Base-by-base conservation (phyloP, 495 filamentous ascomycete species). In the Xylaria palmicola region DNA sequence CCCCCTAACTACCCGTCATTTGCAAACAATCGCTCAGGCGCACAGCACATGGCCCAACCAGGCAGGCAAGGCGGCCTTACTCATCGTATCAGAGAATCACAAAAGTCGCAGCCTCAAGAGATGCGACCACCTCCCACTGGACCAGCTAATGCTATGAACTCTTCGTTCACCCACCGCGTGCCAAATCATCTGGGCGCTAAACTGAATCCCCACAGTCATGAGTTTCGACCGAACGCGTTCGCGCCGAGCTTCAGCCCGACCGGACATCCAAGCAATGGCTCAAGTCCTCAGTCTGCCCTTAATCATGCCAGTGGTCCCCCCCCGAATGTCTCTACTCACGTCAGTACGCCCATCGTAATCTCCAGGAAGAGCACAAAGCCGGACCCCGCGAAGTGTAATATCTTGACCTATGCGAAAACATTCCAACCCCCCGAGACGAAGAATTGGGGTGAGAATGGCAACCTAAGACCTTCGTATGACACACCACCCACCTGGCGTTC, bases 161-260 rank as follows among this genome's bases (percentile, higher is more conserved):
- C 75, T n/a, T 62, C 71, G 36, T 81, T 75, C 64, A 68, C 69
- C 4, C 77, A 80, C 43, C 80, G 82, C 13, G 74, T 77, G 22
- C 66, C 74, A 15, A 77, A 80, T 17, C 77, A 74, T 54, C 75
- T 81, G 44, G 82, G 84, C 9, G 80, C 80, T 26, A 88, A 90
- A 70, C 84, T 96, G 75, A 95, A 96, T 65, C 91, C 90, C 1
- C 87, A 85, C 50, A 92, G 88, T 30, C 81, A 86, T 66, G 92
- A 95, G 67, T 97, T 97, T 75, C 85, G 87, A 63, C 91, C 91
- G 3, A 93, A 87, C 66, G 85, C 90, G 8, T 86, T 88, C 39
- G 91, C 91, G 3, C 86, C 79, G 44, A 78, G 88, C 0, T 96
- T 97, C 74, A 90, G 83, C 60, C 92, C 91, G n/a, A 82, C 79